Percentiles rank a stretch among this genome's conserved stretches.
These are phyloP conservation scores for Pythium periplocum DNA, from an alignment of 352 stramenopile genomes.

Conservation along the genomic window DNA sequence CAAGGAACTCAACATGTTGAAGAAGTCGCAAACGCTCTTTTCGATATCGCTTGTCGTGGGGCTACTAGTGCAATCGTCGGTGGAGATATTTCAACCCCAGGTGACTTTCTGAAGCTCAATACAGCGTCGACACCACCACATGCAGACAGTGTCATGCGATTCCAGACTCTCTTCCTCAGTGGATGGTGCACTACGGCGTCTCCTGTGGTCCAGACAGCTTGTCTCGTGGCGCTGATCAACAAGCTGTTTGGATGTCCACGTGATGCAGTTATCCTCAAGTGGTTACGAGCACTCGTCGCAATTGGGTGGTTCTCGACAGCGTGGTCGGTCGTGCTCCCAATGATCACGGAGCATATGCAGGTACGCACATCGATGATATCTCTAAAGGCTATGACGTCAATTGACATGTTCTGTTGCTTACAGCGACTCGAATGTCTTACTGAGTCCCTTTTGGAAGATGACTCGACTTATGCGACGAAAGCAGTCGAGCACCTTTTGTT, in stretches of 20 bases:
- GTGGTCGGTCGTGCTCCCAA: conserved; percentile 3
- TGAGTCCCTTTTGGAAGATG: conserved; percentile 41
- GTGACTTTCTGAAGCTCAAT: too few species aligned
- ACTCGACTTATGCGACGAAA: conserved; percentile 22
- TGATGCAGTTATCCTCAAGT: conserved; percentile 13
- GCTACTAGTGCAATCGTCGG: background rate
- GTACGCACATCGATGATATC: conserved; percentile 5
- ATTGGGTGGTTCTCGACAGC: conserved; percentile 15
- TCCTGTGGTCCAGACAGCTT: background rate
- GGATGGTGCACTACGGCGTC: conserved; percentile 11
- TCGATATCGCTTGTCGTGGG: conserved; percentile 1
- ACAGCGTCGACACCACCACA: background rate
- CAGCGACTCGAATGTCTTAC: conserved; percentile 37
- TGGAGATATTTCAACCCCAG: background rate
- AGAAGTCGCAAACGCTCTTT: background rate
- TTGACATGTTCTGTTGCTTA: background rate
- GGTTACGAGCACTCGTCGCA: conserved; percentile 16
- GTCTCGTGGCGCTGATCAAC: conserved; percentile 2
- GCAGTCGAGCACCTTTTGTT: conserved; percentile 53
- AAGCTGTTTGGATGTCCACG: conserved; percentile 16
- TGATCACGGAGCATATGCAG: conserved; percentile 14
- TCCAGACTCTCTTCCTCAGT: conserved; percentile 2
- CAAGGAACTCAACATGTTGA: background rate
- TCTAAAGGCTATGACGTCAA: too few species aligned
- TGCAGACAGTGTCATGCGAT: background rate